Percentiles rank a stretch among this genome's conserved stretches.
Conservation (phyloP, 116 monocot species). For the Phalaenopsis hybrid region DNA sequence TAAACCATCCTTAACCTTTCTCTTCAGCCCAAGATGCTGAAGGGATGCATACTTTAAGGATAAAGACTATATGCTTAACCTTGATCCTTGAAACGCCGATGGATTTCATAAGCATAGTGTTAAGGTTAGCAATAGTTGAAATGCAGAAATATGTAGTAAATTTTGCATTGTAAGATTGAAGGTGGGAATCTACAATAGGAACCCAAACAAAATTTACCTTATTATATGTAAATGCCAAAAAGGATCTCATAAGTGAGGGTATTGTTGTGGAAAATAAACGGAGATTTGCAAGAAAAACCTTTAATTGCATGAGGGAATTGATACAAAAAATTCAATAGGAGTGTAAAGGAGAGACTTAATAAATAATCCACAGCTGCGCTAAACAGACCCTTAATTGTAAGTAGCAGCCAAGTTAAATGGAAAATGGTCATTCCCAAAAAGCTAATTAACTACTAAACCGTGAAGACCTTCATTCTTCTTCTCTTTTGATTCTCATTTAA, state of each 20-base stretch:
- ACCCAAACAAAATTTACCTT: too few relatives aligned
- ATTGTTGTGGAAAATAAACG: not conserved
- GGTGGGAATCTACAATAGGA: not conserved
- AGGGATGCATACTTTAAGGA: not conserved
- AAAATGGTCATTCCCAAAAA: not conserved
- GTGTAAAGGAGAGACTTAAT: not conserved
- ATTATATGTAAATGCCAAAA: too few relatives aligned
- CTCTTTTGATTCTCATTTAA: not conserved
- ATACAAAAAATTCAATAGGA: not conserved
- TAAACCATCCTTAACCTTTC: not conserved
- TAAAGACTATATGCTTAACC: not conserved
- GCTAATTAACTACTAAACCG: not conserved
- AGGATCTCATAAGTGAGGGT: too few relatives aligned
- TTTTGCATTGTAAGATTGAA: not conserved
- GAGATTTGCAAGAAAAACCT: not conserved
- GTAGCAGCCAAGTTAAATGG: not conserved
- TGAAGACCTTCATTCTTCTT: not conserved
- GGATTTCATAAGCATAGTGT: not conserved
- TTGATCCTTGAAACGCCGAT: not conserved
- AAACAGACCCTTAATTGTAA: not conserved
- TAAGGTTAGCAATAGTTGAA: not conserved
- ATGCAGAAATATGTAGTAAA: not conserved
- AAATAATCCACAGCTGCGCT: too few relatives aligned
- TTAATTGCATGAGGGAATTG: not conserved
- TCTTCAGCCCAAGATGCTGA: not conserved